phyloP scores from a whole-genome alignment of 78 protist genomes.

The Isochrysis galbana region DNA sequence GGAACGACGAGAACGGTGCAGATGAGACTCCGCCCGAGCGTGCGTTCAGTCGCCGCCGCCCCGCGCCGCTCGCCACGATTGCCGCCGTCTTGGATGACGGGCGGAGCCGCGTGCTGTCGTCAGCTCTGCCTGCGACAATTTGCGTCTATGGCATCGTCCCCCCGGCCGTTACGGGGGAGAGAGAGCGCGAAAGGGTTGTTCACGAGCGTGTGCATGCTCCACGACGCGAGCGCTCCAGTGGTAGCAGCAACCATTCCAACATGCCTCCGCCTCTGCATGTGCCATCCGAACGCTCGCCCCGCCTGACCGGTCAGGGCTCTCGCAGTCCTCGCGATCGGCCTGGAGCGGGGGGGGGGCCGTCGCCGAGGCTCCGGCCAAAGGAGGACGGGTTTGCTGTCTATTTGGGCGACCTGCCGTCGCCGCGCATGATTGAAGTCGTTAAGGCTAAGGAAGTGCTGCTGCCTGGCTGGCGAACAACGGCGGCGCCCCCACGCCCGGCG shows the following conservation, averaged over 20 bases:
- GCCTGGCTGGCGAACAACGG: not conserved
- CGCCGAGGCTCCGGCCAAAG: not conserved
- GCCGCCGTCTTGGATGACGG: not conserved
- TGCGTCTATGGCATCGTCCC: not conserved
- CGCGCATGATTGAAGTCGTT: conserved; percentile 12
- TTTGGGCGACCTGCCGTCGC: not conserved
- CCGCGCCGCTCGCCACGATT: not conserved
- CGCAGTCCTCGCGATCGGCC: not conserved
- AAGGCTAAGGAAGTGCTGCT: not conserved
- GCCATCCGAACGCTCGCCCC: not conserved
- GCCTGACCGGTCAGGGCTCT: not conserved
- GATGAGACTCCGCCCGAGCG: not conserved
- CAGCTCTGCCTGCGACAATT: not conserved
- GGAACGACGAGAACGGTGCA: not conserved
- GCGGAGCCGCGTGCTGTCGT: not conserved
- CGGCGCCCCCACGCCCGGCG: not conserved
- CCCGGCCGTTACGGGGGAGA: too few species aligned
- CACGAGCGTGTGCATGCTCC: not conserved
- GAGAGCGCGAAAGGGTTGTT: too few species aligned
- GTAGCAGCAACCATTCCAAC: too few species aligned
- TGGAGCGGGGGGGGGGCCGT: not conserved
- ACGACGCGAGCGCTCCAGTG: not conserved
- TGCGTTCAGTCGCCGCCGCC: not conserved
- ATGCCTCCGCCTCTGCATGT: not conserved
- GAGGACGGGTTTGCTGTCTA: not conserved